phyloP scores from a whole-genome alignment of 2,329 filamentous ascomycete genomes.

The Fusarium incarnatum region DNA sequence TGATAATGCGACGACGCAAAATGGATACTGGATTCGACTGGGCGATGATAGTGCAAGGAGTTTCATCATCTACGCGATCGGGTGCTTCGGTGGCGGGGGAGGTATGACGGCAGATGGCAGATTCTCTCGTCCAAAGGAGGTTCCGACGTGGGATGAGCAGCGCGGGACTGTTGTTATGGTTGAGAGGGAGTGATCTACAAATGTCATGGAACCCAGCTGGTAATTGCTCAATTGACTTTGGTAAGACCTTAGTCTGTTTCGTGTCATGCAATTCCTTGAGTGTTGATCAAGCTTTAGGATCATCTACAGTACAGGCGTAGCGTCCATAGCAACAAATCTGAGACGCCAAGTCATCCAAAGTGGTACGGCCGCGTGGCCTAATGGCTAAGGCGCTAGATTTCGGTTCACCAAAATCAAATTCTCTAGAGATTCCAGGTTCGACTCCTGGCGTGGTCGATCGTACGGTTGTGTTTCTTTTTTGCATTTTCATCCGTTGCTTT shows the following conservation, averaged over 20 bases:
- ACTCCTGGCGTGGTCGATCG: background rate
- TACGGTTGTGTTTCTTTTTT: background rate
- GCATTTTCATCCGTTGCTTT: fast-evolving
- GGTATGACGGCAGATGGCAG: background rate
- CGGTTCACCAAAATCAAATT: background rate
- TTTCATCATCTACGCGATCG: fast-evolving
- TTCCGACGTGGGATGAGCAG: background rate
- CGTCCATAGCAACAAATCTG: fast-evolving
- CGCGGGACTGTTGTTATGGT: background rate
- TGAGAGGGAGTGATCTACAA: background rate
- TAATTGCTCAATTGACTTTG: no score
- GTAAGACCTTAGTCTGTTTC: no score
- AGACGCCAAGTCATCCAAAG: background rate
- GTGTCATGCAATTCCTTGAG: no score
- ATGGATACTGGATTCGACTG: background rate
- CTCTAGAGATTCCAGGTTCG: background rate
- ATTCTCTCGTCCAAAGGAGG: fast-evolving
- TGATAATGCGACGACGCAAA: background rate
- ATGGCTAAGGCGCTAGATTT: background rate
- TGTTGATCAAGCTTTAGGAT: no score
- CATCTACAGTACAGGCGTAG: fast-evolving
- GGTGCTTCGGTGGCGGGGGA: background rate
- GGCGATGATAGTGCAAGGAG: background rate
- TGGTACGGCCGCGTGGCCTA: background rate
- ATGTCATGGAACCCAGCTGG: no score